phyloP scores from a whole-genome alignment of 495 filamentous ascomycete species.

The Platismatia glauca region DNA sequence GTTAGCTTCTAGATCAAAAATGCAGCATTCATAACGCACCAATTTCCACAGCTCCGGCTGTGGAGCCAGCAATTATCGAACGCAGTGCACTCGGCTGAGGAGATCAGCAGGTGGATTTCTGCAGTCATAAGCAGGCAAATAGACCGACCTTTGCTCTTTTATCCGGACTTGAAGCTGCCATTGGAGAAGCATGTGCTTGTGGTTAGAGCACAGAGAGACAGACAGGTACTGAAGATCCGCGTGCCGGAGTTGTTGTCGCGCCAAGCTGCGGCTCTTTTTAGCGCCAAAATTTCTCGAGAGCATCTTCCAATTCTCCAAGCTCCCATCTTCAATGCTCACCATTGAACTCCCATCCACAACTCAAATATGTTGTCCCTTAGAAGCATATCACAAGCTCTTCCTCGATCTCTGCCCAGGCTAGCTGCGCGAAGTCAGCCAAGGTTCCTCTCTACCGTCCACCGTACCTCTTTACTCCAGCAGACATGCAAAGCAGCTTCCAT shows the following conservation, averaged over 20 bases:
- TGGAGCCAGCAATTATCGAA: conserved; percentile 80
- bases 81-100: conserved; percentile 68
- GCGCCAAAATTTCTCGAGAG: conserved; percentile 14
- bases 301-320: neutral
- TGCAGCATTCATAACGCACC: conserved; percentile 37
- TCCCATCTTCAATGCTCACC: neutral
- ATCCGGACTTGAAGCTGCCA: conserved; percentile 37
- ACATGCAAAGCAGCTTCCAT: conserved; percentile 43
- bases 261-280: neutral
- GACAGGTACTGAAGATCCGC: neutral
- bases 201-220: too few species aligned
- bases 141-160: conserved; percentile 36
- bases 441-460: conserved; percentile 40
- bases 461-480: conserved; percentile 38
- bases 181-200: too few species aligned
- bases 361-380: conserved; percentile 64
- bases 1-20: conserved; percentile 4
- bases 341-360: conserved; percentile 27
- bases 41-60: conserved; percentile 92
- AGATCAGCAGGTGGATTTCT: conserved; percentile 19
- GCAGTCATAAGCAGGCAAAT: neutral
- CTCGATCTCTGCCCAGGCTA: conserved; percentile 56
- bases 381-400: conserved; percentile 59
- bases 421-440: conserved; percentile 44
- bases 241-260: neutral